phyloP scores from a whole-genome alignment of 164 flowering plant genomes.

The Cinnamomum micranthum region DNA sequence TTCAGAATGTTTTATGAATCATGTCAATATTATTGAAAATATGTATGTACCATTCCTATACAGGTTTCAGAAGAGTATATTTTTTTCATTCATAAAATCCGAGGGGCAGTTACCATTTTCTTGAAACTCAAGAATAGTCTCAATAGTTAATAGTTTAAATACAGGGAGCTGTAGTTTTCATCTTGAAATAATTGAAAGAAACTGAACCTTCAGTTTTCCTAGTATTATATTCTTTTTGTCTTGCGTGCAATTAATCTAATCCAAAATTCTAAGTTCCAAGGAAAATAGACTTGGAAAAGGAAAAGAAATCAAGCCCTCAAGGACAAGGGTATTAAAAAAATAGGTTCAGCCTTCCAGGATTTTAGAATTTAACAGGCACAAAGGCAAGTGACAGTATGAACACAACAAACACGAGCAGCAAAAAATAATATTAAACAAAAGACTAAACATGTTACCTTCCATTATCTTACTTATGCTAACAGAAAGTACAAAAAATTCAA shows the following conservation, averaged over 20 bases:
- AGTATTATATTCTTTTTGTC: neutral
- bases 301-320: neutral
- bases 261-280: slow-evolving; percentile 3
- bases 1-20: neutral
- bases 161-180: neutral
- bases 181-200: slow-evolving; percentile 4
- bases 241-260: neutral
- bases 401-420: neutral
- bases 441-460: neutral
- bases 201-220: neutral
- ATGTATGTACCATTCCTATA: neutral
- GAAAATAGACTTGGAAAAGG: neutral
- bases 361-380: neutral
- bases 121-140: neutral
- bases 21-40: neutral
- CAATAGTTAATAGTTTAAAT: neutral
- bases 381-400: neutral
- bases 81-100: neutral
- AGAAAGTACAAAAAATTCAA: neutral
- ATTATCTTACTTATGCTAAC: neutral
- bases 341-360: neutral
- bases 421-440: neutral
- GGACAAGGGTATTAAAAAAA: neutral
- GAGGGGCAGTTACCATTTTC: neutral
- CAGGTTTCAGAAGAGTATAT: neutral